Conservation (phyloP, 2,329 filamentous ascomycete species). For the Exophiala spinifera region DNA sequence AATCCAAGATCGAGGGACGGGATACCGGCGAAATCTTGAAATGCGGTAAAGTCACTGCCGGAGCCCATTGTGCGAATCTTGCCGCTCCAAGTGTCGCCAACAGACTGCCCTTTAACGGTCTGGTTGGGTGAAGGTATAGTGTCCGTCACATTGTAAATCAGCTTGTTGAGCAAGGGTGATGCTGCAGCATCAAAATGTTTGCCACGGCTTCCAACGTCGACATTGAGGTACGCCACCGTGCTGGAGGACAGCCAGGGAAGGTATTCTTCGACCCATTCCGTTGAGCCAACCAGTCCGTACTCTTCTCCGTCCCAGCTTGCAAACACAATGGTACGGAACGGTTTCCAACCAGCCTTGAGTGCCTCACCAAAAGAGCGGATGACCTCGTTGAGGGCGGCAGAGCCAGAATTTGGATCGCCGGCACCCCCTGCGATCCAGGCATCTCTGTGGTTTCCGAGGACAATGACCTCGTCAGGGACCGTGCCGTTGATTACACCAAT, state of each 20-base stretch:
- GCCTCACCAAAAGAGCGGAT: constrained; percentile 71
- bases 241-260: constrained; percentile 72
- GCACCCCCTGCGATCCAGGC: constrained; percentile 86
- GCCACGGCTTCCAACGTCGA: constrained; percentile 71
- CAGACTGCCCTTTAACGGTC: constrained; percentile 64
- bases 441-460: constrained; percentile 90
- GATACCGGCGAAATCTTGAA: constrained; percentile 69
- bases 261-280: constrained; percentile 91
- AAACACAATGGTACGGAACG: constrained; percentile 85
- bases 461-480: constrained; percentile 76
- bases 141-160: constrained; percentile 51
- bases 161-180: constrained; percentile 71
- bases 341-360: constrained; percentile 72
- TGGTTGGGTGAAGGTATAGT: constrained; percentile 70
- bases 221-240: constrained; percentile 79
- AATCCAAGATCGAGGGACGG: constrained; percentile 65
- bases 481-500: constrained; percentile 85
- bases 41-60: constrained; percentile 71
- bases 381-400: constrained; percentile 74
- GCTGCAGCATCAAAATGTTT: constrained; percentile 62
- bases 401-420: constrained; percentile 78
- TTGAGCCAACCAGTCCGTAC: constrained; percentile 80
- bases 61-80: constrained; percentile 65
- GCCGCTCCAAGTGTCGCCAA: constrained; percentile 65
- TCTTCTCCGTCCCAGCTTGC: constrained; percentile 83